Percentiles rank a stretch among this genome's conserved stretches.
These are phyloP conservation scores for Chalciporus chontae DNA, from an alignment of 768 basidiomycete genomes.

Conservation along the genomic window DNA sequence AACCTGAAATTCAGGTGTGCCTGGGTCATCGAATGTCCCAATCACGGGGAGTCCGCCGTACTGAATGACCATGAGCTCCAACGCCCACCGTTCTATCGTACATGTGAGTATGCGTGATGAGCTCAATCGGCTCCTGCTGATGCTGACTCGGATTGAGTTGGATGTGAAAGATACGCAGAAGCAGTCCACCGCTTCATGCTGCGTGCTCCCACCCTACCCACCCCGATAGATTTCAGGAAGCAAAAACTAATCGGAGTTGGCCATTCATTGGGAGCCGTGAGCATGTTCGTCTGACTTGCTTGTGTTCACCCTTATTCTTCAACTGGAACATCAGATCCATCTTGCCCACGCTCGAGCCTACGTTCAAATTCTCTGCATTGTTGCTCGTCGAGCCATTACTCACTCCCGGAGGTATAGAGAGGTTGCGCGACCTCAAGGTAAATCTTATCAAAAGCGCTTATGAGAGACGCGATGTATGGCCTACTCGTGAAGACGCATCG, in stretches of 20 bases:
- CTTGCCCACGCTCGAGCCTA: conserved; percentile 46
- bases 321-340: conserved; percentile 40
- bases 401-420: conserved; percentile 44
- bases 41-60: conserved; percentile 60
- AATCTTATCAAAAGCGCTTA: conserved; percentile 46
- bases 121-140: not conserved
- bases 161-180: conserved; percentile 61
- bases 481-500: conserved; percentile 40
- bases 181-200: conserved; percentile 56
- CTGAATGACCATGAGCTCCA: conserved; percentile 50
- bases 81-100: conserved; percentile 40
- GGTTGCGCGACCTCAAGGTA: conserved; percentile 38
- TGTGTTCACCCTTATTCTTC: not conserved
- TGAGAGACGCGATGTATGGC: conserved; percentile 52
- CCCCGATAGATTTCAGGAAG: conserved; percentile 43
- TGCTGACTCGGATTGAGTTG: conserved; percentile 37
- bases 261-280: conserved; percentile 65
- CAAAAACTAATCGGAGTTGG: conserved; percentile 61
- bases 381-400: conserved; percentile 66
- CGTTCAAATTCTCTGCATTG: conserved; percentile 45
- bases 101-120: conserved; percentile 36
- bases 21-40: conserved; percentile 70
- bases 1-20: conserved; percentile 35
- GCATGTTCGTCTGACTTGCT: conserved; percentile 42
- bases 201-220: conserved; percentile 36